These are phyloP conservation scores for Gloeopeniophorella convolvens DNA, from an alignment of 768 basidiomycete genomes.

Conservation along the genomic window DNA sequence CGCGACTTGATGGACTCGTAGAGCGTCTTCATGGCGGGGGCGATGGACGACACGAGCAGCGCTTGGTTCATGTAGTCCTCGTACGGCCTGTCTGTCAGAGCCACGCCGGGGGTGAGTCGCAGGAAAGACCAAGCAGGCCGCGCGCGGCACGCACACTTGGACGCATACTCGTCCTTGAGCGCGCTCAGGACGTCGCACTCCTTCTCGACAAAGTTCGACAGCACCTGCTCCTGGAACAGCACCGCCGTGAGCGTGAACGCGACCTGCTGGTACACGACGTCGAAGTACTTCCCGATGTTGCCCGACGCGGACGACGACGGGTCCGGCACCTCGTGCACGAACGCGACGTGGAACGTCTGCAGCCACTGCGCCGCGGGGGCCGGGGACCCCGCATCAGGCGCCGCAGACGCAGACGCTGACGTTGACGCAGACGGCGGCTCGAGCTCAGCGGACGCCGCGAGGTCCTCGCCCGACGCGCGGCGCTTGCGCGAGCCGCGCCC, in stretches of 20 bases:
- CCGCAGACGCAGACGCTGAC: too few relatives aligned
- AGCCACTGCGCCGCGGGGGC: conserved; percentile 41
- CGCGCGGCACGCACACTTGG: conserved; percentile 42
- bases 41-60: conserved; percentile 61
- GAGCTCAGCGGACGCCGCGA: conserved; percentile 32
- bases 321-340: conserved; percentile 86
- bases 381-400: neutral
- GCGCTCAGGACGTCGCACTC: conserved; percentile 69
- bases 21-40: conserved; percentile 69
- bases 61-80: conserved; percentile 50
- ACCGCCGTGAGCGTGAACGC: conserved; percentile 89
- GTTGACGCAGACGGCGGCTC: too few relatives aligned
- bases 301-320: conserved; percentile 79
- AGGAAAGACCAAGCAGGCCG: neutral
- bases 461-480: conserved; percentile 25
- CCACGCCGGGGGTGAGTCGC: neutral
- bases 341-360: conserved; percentile 76
- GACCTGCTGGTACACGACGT: conserved; percentile 84
- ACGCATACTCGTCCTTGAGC: conserved; percentile 63
- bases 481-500: conserved; percentile 47
- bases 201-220: conserved; percentile 76
- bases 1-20: conserved; percentile 75
- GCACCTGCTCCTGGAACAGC: conserved; percentile 84
- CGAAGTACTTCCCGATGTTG: conserved; percentile 72
- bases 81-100: conserved; percentile 49